A percentile compares a stretch with the other conserved stretches of the same genome.
These are phyloP conservation scores for Ammopiptanthus mongolicus DNA, from an alignment of 306 rosid species.

Conservation along the genomic window DNA sequence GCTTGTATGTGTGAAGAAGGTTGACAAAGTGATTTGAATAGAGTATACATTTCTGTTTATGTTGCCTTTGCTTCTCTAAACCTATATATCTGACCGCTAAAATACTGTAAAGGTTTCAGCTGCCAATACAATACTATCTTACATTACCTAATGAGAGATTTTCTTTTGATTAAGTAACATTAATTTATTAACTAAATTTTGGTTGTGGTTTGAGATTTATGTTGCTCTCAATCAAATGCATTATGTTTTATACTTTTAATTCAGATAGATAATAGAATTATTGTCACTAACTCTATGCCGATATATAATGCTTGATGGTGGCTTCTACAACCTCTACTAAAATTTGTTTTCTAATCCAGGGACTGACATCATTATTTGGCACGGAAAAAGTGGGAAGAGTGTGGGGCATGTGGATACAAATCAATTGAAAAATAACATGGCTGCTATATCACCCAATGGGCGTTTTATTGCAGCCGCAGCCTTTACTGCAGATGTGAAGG, in stretches of 20 bases:
- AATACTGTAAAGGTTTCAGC: background rate
- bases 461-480: conserved; percentile 99
- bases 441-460: conserved; percentile 89
- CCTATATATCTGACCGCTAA: background rate
- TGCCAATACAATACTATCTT: background rate
- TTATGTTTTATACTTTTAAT: conserved; percentile 8
- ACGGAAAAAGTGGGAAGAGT: conserved; percentile 86
- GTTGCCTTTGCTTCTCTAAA: conserved; percentile 4
- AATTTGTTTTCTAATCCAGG: conserved; percentile 45
- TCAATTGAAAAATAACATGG: conserved; percentile 94
- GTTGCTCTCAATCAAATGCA: background rate
- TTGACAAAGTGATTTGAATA: conserved; percentile 10
- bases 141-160: background rate
- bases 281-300: background rate
- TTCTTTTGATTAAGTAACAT: background rate
- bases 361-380: conserved; percentile 92
- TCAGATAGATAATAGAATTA: background rate
- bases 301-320: conserved; percentile 1
- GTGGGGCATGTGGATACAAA: conserved; percentile 90
- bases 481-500: conserved; percentile 98
- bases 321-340: conserved; percentile 14
- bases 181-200: background rate
- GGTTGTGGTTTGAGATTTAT: background rate
- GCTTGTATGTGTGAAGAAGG: background rate
- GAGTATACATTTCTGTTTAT: background rate